Percentiles rank a stretch among this genome's conserved stretches.
Conservation (phyloP, 129 eudicot genomes). For the Silybum marianum region DNA sequence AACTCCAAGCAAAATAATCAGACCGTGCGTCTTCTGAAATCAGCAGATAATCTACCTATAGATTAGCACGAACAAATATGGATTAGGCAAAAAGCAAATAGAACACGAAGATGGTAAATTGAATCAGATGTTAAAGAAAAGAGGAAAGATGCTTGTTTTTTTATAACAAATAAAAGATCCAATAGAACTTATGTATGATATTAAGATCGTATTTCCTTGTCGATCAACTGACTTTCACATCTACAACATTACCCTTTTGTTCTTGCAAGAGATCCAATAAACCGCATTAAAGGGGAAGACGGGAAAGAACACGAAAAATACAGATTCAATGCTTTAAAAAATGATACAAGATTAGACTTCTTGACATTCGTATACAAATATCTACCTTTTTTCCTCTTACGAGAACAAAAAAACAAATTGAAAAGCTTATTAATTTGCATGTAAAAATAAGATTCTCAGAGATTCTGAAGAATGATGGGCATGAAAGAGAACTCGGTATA, state of each 20-base stretch:
- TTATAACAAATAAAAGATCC: constrained; percentile 6
- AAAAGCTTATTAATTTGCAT: not conserved
- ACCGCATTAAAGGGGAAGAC: not conserved
- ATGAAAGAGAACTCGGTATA: constrained; percentile 1
- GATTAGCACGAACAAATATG: not conserved
- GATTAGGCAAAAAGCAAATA: not conserved
- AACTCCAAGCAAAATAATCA: no score
- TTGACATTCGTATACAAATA: not conserved
- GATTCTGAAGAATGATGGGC: not conserved
- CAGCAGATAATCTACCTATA: constrained; percentile 25
- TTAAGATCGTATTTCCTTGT: not conserved
- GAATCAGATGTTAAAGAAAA: not conserved
- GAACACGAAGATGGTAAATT: not conserved
- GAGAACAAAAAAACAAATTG: not conserved
- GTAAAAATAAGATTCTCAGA: not conserved
- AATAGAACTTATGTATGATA: not conserved
- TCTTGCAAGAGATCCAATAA: not conserved
- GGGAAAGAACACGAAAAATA: not conserved
- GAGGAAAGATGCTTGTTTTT: not conserved
- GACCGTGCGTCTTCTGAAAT: no score
- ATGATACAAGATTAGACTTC: not conserved
- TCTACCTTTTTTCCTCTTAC: not conserved
- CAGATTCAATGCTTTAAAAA: not conserved
- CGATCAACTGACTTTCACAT: not conserved
- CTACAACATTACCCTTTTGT: not conserved